Evolutionary conservation across 192 early-diverging fungal genomes (phyloP).

Genomic region (Pilaira anomala): DNA sequence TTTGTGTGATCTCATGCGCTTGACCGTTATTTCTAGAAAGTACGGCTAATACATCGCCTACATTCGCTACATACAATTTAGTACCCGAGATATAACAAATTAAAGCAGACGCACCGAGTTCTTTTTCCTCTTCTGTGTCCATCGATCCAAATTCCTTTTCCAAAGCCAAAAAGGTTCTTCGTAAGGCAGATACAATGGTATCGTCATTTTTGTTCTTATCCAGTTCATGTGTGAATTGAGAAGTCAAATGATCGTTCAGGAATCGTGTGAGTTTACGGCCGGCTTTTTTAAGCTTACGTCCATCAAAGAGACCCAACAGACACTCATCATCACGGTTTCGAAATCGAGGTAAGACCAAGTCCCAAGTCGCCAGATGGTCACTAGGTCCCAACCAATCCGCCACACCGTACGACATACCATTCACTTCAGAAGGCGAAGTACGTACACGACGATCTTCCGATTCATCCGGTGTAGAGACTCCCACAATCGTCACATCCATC

Average conservation of each 20-base stretch:
- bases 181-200: conserved; percentile 62
- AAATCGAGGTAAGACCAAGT: conserved; percentile 81
- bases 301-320: conserved; percentile 86
- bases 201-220: conserved; percentile 62
- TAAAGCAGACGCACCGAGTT: conserved; percentile 67
- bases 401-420: conserved; percentile 82
- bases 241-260: conserved; percentile 68
- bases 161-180: conserved; percentile 78
- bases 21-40: conserved; percentile 64
- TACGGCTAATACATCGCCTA: conserved; percentile 80
- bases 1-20: conserved; percentile 65
- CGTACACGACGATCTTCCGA: conserved; percentile 75
- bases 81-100: conserved; percentile 76
- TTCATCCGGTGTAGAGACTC: conserved; percentile 75
- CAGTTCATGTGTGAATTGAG: conserved; percentile 71
- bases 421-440: conserved; percentile 76
- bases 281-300: conserved; percentile 47
- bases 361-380: conserved; percentile 77
- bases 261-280: conserved; percentile 57
- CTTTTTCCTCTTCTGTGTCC: conserved; percentile 15
- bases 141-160: conserved; percentile 71
- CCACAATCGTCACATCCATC: conserved; percentile 83
- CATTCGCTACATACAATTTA: conserved; percentile 80
- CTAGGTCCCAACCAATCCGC: conserved; percentile 73
- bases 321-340: conserved; percentile 82